Conservation (phyloP, 1,139 yeast species). For the Starmera stellimalicola region DNA sequence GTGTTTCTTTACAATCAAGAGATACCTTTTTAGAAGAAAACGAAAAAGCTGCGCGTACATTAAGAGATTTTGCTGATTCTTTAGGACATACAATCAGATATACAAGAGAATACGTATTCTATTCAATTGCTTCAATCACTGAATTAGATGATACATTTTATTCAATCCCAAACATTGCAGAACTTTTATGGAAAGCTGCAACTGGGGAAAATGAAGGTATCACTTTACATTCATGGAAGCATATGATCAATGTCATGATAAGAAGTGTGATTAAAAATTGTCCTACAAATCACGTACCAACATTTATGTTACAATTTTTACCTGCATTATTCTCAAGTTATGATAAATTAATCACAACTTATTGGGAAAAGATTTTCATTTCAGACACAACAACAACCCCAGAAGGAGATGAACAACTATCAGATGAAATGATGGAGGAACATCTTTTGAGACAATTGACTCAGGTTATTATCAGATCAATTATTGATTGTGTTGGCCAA, state of each 20-base stretch:
- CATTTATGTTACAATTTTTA: slow-evolving; percentile 67
- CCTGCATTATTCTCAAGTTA: slow-evolving; percentile 69
- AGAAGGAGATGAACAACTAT: slow-evolving; percentile 61
- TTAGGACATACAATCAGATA: slow-evolving; percentile 96
- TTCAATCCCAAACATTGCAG: slow-evolving; percentile 76
- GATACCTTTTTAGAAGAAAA: slow-evolving; percentile 94
- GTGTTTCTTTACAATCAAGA: slow-evolving; percentile 87
- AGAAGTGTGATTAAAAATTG: slow-evolving; percentile 84
- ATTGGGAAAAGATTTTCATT: slow-evolving; percentile 68
- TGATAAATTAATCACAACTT: slow-evolving; percentile 56
- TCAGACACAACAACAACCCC: slow-evolving; percentile 52
- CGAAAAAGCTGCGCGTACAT: slow-evolving; percentile 85
- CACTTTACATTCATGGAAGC: slow-evolving; percentile 94
- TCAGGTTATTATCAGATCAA: slow-evolving; percentile 81
- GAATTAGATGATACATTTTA: slow-evolving; percentile 86
- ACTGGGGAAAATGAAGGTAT: slow-evolving; percentile 83
- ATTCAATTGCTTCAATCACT: slow-evolving; percentile 83
- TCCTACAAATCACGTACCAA: slow-evolving; percentile 58
- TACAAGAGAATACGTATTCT: slow-evolving; percentile 90
- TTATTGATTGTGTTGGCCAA: slow-evolving; percentile 87
- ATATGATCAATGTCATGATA: slow-evolving; percentile 82
- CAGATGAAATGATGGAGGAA: slow-evolving; percentile 99
- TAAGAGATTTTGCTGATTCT: slow-evolving; percentile 94
- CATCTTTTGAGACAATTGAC: slow-evolving; percentile 88
- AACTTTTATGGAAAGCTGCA: slow-evolving; percentile 69